phyloP scores from a whole-genome alignment of 1,284 basidiomycete genomes.

The Kwoniella shivajii region DNA sequence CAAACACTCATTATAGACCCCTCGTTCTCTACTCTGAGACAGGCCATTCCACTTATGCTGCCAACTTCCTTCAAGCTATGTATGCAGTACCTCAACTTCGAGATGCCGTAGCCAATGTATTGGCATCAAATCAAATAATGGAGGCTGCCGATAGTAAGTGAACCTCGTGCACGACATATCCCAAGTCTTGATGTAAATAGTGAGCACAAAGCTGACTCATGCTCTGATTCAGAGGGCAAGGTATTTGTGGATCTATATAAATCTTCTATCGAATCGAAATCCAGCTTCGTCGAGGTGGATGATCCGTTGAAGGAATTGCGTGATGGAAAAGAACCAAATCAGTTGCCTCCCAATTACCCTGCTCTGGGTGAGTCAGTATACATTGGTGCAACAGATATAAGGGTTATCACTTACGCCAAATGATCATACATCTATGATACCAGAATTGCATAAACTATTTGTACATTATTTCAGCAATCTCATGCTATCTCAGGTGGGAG shows the following conservation, averaged over 20 bases:
- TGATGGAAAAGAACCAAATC: conserved; percentile 19
- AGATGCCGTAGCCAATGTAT: conserved; percentile 18
- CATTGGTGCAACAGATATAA: not conserved
- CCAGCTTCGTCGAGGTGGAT: conserved; percentile 22
- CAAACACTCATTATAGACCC: conserved; percentile 20
- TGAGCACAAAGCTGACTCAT: not conserved
- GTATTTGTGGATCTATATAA: not conserved
- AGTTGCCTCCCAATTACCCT: conserved; percentile 22
- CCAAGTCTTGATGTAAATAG: not conserved
- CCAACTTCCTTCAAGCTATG: conserved; percentile 42
- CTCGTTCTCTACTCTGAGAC: conserved; percentile 31
- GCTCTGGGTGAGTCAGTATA: conserved; percentile 7
- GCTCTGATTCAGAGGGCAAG: conserved; percentile 1
- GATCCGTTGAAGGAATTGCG: conserved; percentile 13
- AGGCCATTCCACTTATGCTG: conserved; percentile 31
- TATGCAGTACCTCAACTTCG: conserved; percentile 44
- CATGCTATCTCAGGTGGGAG: not conserved
- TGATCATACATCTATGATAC: no score
- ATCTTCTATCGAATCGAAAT: not conserved
- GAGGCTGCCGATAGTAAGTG: not conserved
- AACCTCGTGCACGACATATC: no score
- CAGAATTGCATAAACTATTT: conserved; percentile 1
- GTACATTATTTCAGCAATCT: conserved; percentile 1
- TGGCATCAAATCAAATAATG: not conserved
- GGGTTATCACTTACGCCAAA: not conserved